phyloP scores from a whole-genome alignment of 2,329 filamentous ascomycete species.

The Penicillium sp. region DNA sequence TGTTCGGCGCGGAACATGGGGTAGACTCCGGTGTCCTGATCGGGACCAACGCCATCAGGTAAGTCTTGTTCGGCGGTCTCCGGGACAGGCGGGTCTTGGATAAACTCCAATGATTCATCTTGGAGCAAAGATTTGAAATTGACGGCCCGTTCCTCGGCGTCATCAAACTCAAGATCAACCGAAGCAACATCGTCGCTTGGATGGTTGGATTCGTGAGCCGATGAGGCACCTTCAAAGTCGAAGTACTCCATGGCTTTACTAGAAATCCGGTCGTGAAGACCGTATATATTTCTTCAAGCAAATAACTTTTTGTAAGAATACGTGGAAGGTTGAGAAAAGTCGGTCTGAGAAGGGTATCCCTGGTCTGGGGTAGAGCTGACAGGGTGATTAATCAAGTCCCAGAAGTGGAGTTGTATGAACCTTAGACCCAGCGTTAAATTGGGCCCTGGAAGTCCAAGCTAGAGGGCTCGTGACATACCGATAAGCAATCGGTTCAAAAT shows the following conservation, averaged over 20 bases:
- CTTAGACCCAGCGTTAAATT: constrained; percentile 9
- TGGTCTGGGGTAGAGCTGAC: constrained; percentile 30
- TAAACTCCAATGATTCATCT: constrained; percentile 44
- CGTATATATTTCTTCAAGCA: background rate
- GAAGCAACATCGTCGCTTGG: constrained; percentile 43
- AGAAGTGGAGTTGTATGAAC: constrained; percentile 13
- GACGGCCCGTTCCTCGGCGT: constrained; percentile 38
- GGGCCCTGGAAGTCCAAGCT: background rate
- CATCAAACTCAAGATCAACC: constrained; percentile 38
- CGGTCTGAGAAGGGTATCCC: constrained; percentile 19
- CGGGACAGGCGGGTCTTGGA: constrained; percentile 28
- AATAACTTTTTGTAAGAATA: background rate
- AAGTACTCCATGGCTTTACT: constrained; percentile 44
- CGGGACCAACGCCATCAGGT: constrained; percentile 20
- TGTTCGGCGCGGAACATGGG: constrained; percentile 48
- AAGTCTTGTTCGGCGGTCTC: constrained; percentile 19
- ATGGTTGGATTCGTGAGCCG: constrained; percentile 31
- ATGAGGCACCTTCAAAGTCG: constrained; percentile 48
- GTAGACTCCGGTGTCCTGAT: constrained; percentile 33
- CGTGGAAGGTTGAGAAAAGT: constrained; percentile 9
- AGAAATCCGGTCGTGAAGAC: background rate
- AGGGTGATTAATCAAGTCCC: constrained; percentile 23
- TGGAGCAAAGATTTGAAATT: constrained; percentile 44
- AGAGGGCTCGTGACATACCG: constrained; percentile 6
- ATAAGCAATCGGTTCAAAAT: constrained; percentile 15